Base-by-base conservation (phyloP, 805 yeast genomes). In the Saccharomycopsis selenospora region DNA sequence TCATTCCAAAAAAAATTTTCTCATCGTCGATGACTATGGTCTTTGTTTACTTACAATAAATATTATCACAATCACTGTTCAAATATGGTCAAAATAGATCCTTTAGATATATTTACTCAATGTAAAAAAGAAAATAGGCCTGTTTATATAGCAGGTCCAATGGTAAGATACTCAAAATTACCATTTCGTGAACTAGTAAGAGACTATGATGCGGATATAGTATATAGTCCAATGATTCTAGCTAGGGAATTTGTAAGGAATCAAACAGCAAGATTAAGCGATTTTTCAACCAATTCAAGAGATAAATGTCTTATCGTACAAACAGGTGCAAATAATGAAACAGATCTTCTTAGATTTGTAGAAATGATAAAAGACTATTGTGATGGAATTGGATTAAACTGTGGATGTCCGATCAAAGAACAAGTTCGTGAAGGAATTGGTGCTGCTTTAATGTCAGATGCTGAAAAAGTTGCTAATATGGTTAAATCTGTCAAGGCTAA, bases 361-460 rank as follows among this genome's bases (percentile, higher is more conserved):
- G 88, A 85, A 46, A 80, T 93, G 89, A 79, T 90, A n/a, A 77
- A 77, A 50, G 96, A 96, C 0, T 87, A 79, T 60, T 90, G 86
- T 42, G 97, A 91, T 65, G 99, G 95, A 0, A 80, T 93, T 38
- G 97, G 98, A 0, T 72, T 93, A 50, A 93, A 93, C 69, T 93
- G 98, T 65, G 99, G 99, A 0, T 93, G 99, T 66, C 99, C 99
- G 1, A 89, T 93, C 45, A 84, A 82, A 54, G 98, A 91, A 55
- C 98, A 93, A 63, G 85, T 87, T 11, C 72, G 95, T 40, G 96
- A 89, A 62, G 99, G 98, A 22, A 90, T 93, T 13, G 99, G 99
- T 3, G 96, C 97, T 2, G 97, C 97, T 0, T 71, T 93, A 49
- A 90, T 93, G 86, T 71, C 81, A 24, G 81, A 85, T 54, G 85